Percentiles rank a stretch among this genome's conserved stretches.
Conservation (phyloP, 2,329 filamentous ascomycete species). For the Penicillium sp. region DNA sequence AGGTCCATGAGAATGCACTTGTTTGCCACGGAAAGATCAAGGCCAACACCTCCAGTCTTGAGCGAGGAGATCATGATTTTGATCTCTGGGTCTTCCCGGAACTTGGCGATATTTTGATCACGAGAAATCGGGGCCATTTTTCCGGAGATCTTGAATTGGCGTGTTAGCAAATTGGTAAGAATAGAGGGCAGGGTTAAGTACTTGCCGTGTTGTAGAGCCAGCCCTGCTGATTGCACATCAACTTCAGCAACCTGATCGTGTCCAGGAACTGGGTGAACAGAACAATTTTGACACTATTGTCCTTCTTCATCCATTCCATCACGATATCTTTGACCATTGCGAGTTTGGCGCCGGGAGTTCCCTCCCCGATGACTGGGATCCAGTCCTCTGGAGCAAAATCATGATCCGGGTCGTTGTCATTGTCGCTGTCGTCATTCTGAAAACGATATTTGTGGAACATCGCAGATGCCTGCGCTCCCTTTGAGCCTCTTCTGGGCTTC, state of each 20-base stretch:
- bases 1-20: constrained; percentile 62
- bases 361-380: constrained; percentile 30
- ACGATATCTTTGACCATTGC: constrained; percentile 43
- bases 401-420: constrained; percentile 31
- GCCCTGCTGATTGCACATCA: constrained; percentile 56
- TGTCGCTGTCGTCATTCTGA: not conserved
- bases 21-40: constrained; percentile 67
- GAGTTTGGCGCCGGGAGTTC: constrained; percentile 50
- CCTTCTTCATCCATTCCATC: constrained; percentile 50
- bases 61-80: constrained; percentile 63
- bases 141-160: constrained; percentile 53
- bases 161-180: not conserved
- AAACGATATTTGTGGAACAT: not conserved
- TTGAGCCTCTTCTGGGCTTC: not conserved
- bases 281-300: constrained; percentile 61
- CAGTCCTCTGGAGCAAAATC: constrained; percentile 34
- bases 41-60: constrained; percentile 62
- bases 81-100: constrained; percentile 48
- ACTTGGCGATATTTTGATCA: constrained; percentile 54
- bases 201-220: constrained; percentile 40
- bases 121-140: constrained; percentile 54
- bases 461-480: too few species aligned
- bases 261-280: constrained; percentile 66
- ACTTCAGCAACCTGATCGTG: constrained; percentile 58
- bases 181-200: not conserved